Evolutionary conservation across 2,329 filamentous ascomycete genomes (phyloP).

Genomic region (Periglandula ipomoeae): DNA sequence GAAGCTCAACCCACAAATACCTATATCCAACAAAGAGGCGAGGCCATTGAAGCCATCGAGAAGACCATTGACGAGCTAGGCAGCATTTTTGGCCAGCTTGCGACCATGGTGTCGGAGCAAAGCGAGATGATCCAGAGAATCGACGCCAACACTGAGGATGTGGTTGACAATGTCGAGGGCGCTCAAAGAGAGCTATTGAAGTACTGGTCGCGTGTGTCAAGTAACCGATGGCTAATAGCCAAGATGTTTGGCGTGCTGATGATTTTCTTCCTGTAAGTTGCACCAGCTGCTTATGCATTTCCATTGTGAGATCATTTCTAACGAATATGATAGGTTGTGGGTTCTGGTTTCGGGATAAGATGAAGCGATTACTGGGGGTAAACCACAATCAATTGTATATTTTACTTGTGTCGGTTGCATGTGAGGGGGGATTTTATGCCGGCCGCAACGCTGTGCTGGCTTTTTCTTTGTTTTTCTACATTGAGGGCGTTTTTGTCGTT

Average conservation of each 20-base stretch:
- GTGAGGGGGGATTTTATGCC: background rate
- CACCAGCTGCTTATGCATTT: too few species aligned
- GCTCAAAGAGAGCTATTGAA: conserved; percentile 92
- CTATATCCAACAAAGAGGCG: conserved; percentile 88
- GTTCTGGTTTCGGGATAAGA: conserved; percentile 29
- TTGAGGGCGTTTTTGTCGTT: background rate
- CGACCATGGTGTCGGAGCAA: conserved; percentile 95
- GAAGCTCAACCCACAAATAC: conserved; percentile 78
- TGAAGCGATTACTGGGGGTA: background rate
- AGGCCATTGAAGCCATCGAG: conserved; percentile 95
- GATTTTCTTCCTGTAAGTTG: conserved; percentile 70
- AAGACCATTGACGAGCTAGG: conserved; percentile 89
- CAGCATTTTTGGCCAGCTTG: conserved; percentile 83
- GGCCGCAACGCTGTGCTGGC: background rate
- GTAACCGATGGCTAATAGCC: conserved; percentile 90
- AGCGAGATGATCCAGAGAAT: conserved; percentile 96
- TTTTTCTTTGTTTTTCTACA: conserved; percentile 3
- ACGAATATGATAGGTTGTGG: conserved; percentile 23
- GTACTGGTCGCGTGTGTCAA: conserved; percentile 90
- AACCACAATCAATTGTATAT: background rate
- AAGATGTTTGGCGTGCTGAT: conserved; percentile 76
- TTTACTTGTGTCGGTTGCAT: background rate
- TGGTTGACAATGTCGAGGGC: conserved; percentile 96
- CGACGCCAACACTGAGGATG: conserved; percentile 94
- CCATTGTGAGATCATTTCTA: conserved; percentile 1